These are phyloP conservation scores for Gossypium bickii DNA, from an alignment of 345 rosid genomes.

Conservation along the genomic window DNA sequence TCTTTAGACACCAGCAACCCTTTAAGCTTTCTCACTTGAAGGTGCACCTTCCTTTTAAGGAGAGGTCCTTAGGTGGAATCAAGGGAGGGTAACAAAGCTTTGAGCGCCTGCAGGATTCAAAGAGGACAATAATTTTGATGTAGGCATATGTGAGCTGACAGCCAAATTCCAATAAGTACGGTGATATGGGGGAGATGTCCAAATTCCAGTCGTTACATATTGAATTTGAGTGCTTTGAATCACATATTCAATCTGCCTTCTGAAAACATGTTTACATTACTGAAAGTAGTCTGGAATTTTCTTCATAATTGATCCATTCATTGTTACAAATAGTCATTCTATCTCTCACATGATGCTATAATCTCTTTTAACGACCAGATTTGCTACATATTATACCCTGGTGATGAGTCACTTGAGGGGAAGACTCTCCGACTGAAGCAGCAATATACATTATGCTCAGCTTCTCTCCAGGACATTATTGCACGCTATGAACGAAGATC, in stretches of 20 bases:
- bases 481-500: conserved; percentile 64
- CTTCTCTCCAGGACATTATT: conserved; percentile 74
- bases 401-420: conserved; percentile 72
- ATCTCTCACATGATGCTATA: background rate
- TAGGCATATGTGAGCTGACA: background rate
- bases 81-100: background rate
- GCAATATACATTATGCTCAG: conserved; percentile 78
- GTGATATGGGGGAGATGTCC: background rate
- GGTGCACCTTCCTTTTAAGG: background rate
- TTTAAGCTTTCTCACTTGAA: background rate
- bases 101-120: background rate
- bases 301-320: background rate
- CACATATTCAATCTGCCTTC: background rate
- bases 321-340: background rate
- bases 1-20: background rate
- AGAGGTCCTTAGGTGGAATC: background rate
- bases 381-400: conserved; percentile 69
- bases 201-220: background rate
- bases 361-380: conserved; percentile 30
- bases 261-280: background rate
- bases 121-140: background rate
- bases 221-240: background rate
- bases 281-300: background rate
- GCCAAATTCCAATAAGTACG: background rate
- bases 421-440: conserved; percentile 75